These are phyloP conservation scores for Styphnolobium japonicum DNA, from an alignment of 306 rosid species.

Conservation along the genomic window DNA sequence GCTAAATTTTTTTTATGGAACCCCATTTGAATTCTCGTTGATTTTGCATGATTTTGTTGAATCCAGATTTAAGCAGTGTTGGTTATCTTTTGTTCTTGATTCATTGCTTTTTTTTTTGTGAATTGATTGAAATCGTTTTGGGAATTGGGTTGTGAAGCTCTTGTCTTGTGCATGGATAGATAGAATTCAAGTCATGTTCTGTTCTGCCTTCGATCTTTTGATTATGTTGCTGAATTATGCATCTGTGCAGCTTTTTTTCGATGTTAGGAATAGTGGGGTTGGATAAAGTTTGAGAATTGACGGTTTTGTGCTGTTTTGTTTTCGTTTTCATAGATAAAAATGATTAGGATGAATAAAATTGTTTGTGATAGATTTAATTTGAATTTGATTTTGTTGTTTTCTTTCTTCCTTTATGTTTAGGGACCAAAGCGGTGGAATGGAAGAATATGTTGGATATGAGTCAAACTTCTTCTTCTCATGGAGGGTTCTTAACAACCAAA, in stretches of 20 bases:
- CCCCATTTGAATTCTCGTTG: conserved; percentile 20
- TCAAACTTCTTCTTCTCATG: conserved; percentile 20
- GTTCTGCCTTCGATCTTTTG: conserved; percentile 29
- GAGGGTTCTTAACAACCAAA: conserved; percentile 20
- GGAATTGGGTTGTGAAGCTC: conserved; percentile 5
- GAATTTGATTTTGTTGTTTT: conserved; percentile 17
- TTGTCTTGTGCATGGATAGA: conserved; percentile 28
- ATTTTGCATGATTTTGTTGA: conserved; percentile 36
- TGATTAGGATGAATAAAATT: conserved; percentile 17
- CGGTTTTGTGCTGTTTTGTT: conserved; percentile 14
- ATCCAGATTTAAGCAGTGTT: conserved; percentile 36
- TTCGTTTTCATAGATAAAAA: neutral
- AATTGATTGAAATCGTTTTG: conserved; percentile 20
- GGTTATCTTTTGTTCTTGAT: conserved; percentile 10
- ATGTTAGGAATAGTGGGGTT: conserved; percentile 28
- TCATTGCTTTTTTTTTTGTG: conserved; percentile 30
- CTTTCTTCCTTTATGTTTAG: conserved; percentile 9
- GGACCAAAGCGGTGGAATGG: conserved; percentile 28
- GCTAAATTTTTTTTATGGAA: conserved; percentile 20
- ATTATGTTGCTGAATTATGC: conserved; percentile 41
- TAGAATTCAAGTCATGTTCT: conserved; percentile 17
- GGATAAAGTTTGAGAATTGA: conserved; percentile 26
- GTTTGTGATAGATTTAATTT: conserved; percentile 10
- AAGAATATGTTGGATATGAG: conserved; percentile 22
- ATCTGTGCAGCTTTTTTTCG: conserved; percentile 8